These are phyloP conservation scores for Globisporangium alternatum DNA, from an alignment of 352 stramenopile species.

Conservation along the genomic window DNA sequence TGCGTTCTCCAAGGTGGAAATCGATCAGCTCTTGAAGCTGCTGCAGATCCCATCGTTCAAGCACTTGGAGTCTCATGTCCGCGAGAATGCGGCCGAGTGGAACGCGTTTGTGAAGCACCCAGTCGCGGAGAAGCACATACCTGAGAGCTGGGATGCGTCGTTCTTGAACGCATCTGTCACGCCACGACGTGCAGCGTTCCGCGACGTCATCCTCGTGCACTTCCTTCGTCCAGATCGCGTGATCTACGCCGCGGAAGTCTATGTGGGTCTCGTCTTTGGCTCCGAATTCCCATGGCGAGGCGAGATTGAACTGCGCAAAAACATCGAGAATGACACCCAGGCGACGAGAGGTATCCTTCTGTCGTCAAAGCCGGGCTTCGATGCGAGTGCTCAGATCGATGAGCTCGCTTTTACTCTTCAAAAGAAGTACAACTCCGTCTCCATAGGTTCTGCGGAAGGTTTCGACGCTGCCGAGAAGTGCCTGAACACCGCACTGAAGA, in stretches of 20 bases:
- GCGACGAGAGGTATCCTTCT: conserved; percentile 93
- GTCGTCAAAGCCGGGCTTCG: conserved; percentile 97
- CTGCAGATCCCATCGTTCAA: conserved; percentile 75
- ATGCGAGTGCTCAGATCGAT: conserved; percentile 97
- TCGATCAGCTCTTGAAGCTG: conserved; percentile 88
- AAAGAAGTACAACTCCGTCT: conserved; percentile 95
- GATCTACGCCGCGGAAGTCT: conserved; percentile 74
- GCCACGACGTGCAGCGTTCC: conserved; percentile 68
- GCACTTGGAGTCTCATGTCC: conserved; percentile 68
- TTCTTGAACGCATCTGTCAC: conserved; percentile 33
- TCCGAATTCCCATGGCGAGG: conserved; percentile 93
- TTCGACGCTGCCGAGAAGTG: conserved; percentile 95
- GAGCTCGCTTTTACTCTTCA: conserved; percentile 87
- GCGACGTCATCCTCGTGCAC: conserved; percentile 78
- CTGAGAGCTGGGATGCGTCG: conserved; percentile 52
- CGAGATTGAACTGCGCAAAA: conserved; percentile 92
- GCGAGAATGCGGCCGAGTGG: conserved; percentile 61
- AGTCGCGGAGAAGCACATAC: conserved; percentile 71
- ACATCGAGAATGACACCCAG: conserved; percentile 91
- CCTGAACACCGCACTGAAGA: conserved; percentile 93
- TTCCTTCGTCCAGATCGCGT: conserved; percentile 89
- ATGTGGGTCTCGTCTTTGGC: conserved; percentile 86
- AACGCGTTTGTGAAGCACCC: conserved; percentile 76
- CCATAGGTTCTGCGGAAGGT: conserved; percentile 98
- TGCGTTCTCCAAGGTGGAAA: conserved; percentile 57